Evolutionary conservation across 1,139 yeast species (phyloP).

Genomic region (Debaryomyces sp.): DNA sequence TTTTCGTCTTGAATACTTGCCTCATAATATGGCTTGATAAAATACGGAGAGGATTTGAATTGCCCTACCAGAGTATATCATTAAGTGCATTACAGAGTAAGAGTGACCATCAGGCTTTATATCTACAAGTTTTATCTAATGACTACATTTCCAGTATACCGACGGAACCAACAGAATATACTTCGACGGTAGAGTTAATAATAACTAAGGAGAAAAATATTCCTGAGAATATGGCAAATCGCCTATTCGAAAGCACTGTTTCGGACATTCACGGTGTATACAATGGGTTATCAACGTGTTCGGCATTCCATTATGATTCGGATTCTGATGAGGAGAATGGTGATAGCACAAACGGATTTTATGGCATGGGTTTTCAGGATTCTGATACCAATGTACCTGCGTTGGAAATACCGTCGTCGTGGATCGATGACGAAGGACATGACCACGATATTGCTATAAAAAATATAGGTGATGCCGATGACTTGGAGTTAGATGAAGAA

Average conservation of each 20-base stretch:
- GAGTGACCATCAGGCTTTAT: slow-evolving; percentile 20
- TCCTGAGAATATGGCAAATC: slow-evolving; percentile 6
- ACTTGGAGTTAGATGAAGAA: slow-evolving; percentile 25
- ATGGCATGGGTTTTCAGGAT: slow-evolving; percentile 8
- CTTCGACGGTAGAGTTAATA: slow-evolving; percentile 24
- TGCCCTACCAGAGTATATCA: slow-evolving; percentile 42
- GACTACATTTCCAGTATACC: slow-evolving; percentile 19
- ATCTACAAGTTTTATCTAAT: slow-evolving; percentile 36
- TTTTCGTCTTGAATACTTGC: slow-evolving; percentile 43
- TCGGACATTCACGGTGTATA: slow-evolving; percentile 26
- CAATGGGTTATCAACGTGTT: slow-evolving; percentile 40
- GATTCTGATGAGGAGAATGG: slow-evolving; percentile 24
- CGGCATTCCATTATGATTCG: slow-evolving; percentile 39
- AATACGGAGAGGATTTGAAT: slow-evolving; percentile 34
- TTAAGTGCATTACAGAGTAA: slow-evolving; percentile 40
- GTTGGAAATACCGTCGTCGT: slow-evolving; percentile 25
- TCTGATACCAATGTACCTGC: slow-evolving; percentile 10
- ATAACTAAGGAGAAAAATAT: slow-evolving; percentile 8
- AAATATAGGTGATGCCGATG: slow-evolving; percentile 43
- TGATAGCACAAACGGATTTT: slow-evolving; percentile 12
- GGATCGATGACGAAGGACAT: slow-evolving; percentile 19
- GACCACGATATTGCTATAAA: slow-evolving; percentile 15
- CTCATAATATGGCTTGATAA: slow-evolving; percentile 40
- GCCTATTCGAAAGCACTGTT: slow-evolving; percentile 11
- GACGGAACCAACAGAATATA: slow-evolving; percentile 17